Evolutionary conservation across 495 filamentous ascomycete genomes (phyloP), one percentile per base, ranked within the genome.

Genomic region (Pyronema omphalodes): DNA sequence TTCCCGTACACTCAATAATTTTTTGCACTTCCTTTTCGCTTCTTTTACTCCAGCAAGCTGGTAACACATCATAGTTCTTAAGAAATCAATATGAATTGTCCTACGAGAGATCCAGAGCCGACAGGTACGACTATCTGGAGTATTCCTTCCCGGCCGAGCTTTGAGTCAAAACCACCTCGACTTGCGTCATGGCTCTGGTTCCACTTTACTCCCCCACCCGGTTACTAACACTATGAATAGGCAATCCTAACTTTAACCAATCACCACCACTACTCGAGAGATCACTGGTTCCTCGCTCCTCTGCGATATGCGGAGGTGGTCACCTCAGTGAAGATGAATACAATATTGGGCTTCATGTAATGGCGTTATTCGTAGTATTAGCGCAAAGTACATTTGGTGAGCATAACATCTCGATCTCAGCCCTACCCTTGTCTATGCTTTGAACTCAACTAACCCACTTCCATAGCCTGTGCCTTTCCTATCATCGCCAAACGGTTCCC

Each of bases 321-420:
- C 54, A 43, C 11, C 37, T 52, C 7, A 19, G 54, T 14, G 57
- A 49, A 41, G 62, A 66, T 33, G 48, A 66, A 52, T 66, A 66
- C 44, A 62, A 66, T 50, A 29, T 62, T n/a, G 59, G 59, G 1
- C 53, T 82, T 18, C 85, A 88, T 66, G 79, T 88, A 43, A 76
- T 81, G 64, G 85, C 84, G n/a, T 69, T 91, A 29, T 74, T 88
- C 62, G 67, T 91, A 41, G 84, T 91, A 37, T 69, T 91, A 15
- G 65, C 70, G 1, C 63, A 88, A 33, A 88, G 84, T 67, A 82
- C 78, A 15, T 59, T 81, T 55, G 63, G 60, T 63, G 35, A 35
- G 60, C 58, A 36, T 35, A 37, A 15, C 8, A 15, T 29, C 12
- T 23, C 14, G 52, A 45, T 36, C 52, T 34, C 7, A 41, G n/a